These are phyloP conservation scores for Tetrahymena thermophila DNA, from an alignment of 73 alveolate species.

Conservation along the genomic window DNA sequence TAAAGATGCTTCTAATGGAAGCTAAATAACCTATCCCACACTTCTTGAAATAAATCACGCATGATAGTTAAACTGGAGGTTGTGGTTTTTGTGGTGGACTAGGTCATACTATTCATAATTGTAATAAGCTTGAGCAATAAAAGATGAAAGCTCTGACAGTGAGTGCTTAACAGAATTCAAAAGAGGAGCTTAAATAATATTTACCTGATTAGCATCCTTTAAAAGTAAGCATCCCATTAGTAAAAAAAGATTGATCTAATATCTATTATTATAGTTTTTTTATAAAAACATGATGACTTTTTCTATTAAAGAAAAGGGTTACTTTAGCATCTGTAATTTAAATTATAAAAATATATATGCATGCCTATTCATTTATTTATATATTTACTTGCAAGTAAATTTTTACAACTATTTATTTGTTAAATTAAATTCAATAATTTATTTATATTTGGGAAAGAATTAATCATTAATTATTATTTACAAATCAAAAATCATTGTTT, in stretches of 20 bases:
- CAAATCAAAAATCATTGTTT: no score
- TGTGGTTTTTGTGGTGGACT: conserved; percentile 46
- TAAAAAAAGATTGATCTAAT: not conserved
- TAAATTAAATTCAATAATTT: no score
- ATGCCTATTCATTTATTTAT: not conserved
- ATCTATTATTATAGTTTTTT: not conserved
- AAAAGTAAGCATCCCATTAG: not conserved
- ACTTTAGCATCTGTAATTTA: not conserved
- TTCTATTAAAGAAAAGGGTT: not conserved
- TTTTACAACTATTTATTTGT: not conserved
- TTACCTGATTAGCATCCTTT: not conserved
- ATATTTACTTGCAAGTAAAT: not conserved
- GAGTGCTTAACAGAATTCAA: not conserved
- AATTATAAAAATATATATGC: no score
- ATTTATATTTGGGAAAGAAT: no score
- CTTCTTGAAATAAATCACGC: conserved; percentile 2
- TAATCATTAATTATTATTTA: no score
- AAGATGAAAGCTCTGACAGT: conserved; percentile 30
- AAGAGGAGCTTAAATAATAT: not conserved
- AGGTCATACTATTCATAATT: conserved; percentile 45
- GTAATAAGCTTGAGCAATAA: conserved; percentile 27
- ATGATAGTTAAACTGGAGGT: conserved; percentile 27
- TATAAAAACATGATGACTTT: not conserved
- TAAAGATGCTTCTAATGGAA: conserved; percentile 20
- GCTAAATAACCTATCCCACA: conserved; percentile 13